Conservation (phyloP, 2,329 filamentous ascomycete genomes). For the Ophiostoma angusticollis region DNA sequence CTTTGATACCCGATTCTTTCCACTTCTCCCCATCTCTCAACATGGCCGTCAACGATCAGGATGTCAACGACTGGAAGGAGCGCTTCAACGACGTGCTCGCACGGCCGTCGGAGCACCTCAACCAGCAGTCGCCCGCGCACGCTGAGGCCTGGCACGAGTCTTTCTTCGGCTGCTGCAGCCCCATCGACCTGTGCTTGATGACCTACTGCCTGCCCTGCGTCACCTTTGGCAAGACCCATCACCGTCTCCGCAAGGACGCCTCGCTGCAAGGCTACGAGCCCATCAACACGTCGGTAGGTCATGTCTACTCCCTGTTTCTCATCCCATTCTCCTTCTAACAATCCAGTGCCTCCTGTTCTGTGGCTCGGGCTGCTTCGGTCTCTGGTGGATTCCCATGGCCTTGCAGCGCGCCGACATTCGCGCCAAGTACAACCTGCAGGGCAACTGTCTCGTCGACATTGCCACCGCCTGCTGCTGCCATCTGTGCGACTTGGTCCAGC, state of each 20-base stretch:
- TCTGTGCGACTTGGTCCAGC: conserved; percentile 32
- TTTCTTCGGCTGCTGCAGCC: conserved; percentile 33
- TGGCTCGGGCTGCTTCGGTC: conserved; percentile 26
- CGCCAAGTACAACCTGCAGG: conserved; percentile 31
- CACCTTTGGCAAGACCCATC: conserved; percentile 36
- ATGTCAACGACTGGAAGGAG: conserved; percentile 31
- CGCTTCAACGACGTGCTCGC: conserved; percentile 31
- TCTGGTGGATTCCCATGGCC: conserved; percentile 29
- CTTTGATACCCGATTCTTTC: not conserved
- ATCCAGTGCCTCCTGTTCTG: conserved; percentile 31
- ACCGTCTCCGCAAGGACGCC: conserved; percentile 28
- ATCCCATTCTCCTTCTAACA: not conserved
- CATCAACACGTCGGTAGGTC: conserved; percentile 31
- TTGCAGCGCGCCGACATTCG: conserved; percentile 34
- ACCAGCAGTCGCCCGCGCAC: conserved; percentile 26
- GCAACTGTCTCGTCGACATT: conserved; percentile 30
- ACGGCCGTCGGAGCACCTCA: conserved; percentile 28
- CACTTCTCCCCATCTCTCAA: not conserved
- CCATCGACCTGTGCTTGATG: conserved; percentile 31
- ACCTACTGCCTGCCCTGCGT: conserved; percentile 34
- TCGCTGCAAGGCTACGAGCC: conserved; percentile 31
- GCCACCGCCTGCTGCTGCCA: conserved; percentile 31
- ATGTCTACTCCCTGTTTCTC: not conserved
- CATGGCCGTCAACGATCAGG: conserved; percentile 27
- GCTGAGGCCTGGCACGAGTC: conserved; percentile 26